These are phyloP conservation scores for Durotheca rogersii DNA, from an alignment of 495 filamentous ascomycete genomes.

Conservation along the genomic window DNA sequence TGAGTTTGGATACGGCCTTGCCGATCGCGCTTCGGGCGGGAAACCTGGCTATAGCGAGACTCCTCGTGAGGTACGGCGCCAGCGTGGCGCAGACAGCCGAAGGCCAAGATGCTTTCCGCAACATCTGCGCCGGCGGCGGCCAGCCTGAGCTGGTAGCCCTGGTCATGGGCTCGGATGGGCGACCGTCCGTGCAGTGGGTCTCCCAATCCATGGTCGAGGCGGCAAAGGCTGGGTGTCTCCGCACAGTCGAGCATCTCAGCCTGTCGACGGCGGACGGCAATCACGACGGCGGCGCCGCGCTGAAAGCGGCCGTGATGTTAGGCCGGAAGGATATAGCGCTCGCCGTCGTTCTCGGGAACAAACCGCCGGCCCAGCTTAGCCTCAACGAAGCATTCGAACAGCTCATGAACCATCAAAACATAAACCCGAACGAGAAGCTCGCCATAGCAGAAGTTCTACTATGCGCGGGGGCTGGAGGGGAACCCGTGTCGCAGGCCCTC, in stretches of 20 bases:
- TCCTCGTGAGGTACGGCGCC: conserved; percentile 46
- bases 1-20: conserved; percentile 42
- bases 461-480: conserved; percentile 48
- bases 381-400: conserved; percentile 44
- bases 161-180: conserved; percentile 45
- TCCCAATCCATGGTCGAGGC: conserved; percentile 49
- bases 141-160: conserved; percentile 44
- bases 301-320: conserved; percentile 43
- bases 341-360: conserved; percentile 46
- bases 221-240: conserved; percentile 42
- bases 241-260: conserved; percentile 47
- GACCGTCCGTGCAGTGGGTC: conserved; percentile 36
- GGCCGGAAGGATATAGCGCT: conserved; percentile 47
- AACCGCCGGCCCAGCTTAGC: conserved; percentile 39
- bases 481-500: conserved; percentile 41
- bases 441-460: conserved; percentile 46
- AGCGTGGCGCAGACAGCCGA: conserved; percentile 40
- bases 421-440: conserved; percentile 47
- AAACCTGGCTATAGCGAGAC: conserved; percentile 37
- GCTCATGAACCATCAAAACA: conserved; percentile 40
- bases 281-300: conserved; percentile 45
- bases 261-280: conserved; percentile 47
- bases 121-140: conserved; percentile 41
- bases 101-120: conserved; percentile 47
- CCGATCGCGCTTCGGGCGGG: conserved; percentile 42